Evolutionary conservation across 768 basidiomycete genomes (phyloP).

Genomic region (Auricularia auricula-judae): DNA sequence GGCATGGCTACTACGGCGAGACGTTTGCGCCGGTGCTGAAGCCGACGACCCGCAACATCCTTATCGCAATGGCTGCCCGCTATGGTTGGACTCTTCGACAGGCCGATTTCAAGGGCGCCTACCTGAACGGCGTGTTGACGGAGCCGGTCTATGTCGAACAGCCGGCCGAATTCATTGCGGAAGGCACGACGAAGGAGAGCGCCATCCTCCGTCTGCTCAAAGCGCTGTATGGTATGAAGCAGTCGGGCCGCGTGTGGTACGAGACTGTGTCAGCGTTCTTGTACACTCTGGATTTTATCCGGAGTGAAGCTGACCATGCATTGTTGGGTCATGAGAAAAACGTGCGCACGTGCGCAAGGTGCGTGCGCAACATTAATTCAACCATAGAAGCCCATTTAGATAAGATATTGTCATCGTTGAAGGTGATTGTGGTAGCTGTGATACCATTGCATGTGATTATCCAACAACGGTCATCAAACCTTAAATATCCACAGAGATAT

Average conservation of each 20-base stretch:
- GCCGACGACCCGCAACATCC: conserved; percentile 19
- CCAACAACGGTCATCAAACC: too few relatives aligned
- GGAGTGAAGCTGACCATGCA: conserved; percentile 20
- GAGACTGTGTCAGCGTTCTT: conserved; percentile 20
- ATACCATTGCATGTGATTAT: too few relatives aligned
- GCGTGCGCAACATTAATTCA: too few relatives aligned
- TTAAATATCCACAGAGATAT: too few relatives aligned
- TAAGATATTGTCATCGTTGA: too few relatives aligned
- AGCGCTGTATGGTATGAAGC: conserved; percentile 16
- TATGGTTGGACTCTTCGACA: conserved; percentile 28
- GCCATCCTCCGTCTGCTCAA: conserved; percentile 12
- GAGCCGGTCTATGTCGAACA: conserved; percentile 27
- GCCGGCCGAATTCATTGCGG: conserved; percentile 17
- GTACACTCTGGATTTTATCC: conserved; percentile 19
- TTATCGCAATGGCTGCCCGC: conserved; percentile 25
- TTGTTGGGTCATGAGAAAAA: conserved; percentile 14
- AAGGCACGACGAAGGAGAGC: conserved; percentile 3
- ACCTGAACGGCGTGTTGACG: conserved; percentile 21
- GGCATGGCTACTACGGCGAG: conserved; percentile 21
- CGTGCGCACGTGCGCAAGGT: too few relatives aligned
- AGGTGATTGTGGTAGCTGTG: too few relatives aligned
- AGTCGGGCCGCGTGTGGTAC: conserved; percentile 21
- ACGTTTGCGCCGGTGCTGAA: conserved; percentile 3
- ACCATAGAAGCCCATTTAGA: too few relatives aligned
- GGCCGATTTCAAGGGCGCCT: conserved; percentile 30